Evolutionary conservation across 306 rosid species (phyloP).

Genomic region (Acacia melanoxylon): DNA sequence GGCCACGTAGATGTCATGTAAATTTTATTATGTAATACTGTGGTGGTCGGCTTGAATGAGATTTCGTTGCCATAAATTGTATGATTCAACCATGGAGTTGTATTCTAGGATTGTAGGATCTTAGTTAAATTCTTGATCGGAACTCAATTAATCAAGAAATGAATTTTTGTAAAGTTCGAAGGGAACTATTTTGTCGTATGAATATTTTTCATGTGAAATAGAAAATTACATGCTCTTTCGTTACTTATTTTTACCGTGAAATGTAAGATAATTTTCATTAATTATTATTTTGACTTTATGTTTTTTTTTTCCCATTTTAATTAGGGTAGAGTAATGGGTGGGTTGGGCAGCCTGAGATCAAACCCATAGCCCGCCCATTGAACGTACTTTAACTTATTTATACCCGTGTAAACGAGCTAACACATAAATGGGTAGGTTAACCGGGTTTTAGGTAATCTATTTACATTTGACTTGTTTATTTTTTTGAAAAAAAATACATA

Average conservation of each 20-base stretch:
- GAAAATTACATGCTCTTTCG: not conserved
- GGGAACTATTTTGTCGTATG: not conserved
- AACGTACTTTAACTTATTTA: too few species aligned
- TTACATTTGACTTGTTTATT: too few species aligned
- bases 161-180: not conserved
- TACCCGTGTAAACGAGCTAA: too few species aligned
- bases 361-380: too few species aligned
- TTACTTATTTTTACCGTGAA: not conserved
- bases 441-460: too few species aligned
- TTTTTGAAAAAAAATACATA: too few species aligned
- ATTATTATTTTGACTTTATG: not conserved
- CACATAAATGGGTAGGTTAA: too few species aligned
- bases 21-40: slow-evolving; percentile 20
- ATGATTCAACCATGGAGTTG: not conserved
- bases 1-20: slow-evolving; percentile 16
- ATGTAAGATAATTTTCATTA: not conserved
- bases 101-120: not conserved
- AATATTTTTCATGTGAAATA: not conserved
- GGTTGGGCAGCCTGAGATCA: too few species aligned
- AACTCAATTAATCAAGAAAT: not conserved
- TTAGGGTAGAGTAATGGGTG: too few species aligned
- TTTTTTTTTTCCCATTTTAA: too few species aligned
- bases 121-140: not conserved
- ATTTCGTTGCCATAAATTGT: not conserved
- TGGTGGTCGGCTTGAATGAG: not conserved